Conservation (phyloP, 257 asterid species). For the Gynochthodes officinalis region DNA sequence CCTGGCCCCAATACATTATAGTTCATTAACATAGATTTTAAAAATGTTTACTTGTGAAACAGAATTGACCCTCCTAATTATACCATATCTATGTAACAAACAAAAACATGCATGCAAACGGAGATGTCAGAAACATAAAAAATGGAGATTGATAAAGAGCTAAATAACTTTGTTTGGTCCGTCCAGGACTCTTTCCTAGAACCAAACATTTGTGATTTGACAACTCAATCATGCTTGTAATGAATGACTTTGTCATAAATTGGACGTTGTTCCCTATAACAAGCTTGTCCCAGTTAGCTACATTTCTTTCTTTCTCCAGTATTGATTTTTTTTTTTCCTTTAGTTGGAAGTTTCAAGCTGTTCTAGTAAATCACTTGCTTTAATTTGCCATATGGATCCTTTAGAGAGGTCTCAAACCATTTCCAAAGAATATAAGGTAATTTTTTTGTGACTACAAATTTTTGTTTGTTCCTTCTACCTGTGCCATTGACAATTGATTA, state of each 20-base stretch:
- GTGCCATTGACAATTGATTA: background rate
- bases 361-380: background rate
- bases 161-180: background rate
- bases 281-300: background rate
- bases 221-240: background rate
- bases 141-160: background rate
- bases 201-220: background rate
- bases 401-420: conserved; percentile 39
- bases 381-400: conserved; percentile 38
- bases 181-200: background rate
- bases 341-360: background rate
- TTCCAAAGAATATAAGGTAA: conserved; percentile 44
- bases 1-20: no score
- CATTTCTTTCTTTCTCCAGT: background rate
- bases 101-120: conserved; percentile 1
- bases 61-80: no score
- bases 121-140: no score
- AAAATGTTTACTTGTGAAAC: no score
- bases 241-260: background rate
- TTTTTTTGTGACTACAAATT: conserved; percentile 10
- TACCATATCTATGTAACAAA: no score
- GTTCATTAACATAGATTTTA: no score
- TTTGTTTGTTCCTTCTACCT: background rate
- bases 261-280: background rate
- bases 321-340: background rate